Percentiles rank a stretch among this genome's conserved stretches.
These are phyloP conservation scores for Globisporangium splendens DNA, from an alignment of 352 stramenopile species.

Conservation along the genomic window DNA sequence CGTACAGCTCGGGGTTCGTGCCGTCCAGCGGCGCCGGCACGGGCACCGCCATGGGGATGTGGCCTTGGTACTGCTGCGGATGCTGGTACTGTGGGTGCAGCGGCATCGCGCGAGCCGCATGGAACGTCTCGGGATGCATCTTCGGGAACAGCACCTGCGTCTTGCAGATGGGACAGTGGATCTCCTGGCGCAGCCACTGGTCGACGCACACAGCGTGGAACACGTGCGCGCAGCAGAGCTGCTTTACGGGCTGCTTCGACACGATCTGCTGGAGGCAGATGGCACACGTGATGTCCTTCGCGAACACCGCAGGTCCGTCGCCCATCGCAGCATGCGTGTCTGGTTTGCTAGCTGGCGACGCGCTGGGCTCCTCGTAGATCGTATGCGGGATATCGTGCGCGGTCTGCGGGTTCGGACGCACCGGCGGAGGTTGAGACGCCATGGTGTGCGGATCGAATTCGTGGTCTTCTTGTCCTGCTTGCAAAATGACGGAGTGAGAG, in stretches of 20 bases:
- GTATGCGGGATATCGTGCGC: conserved; percentile 12
- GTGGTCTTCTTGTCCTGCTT: not conserved
- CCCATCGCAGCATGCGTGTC: no score
- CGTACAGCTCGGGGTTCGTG: conserved; percentile 37
- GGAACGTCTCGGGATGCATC: no score
- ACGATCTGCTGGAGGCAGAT: conserved; percentile 33
- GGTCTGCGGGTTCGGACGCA: conserved; percentile 2
- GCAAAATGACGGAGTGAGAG: no score
- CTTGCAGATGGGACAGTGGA: conserved; percentile 56
- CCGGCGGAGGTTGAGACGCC: not conserved
- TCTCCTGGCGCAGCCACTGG: conserved; percentile 34
- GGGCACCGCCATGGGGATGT: conserved; percentile 9
- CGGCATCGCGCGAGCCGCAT: conserved; percentile 10
- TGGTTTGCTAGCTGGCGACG: not conserved
- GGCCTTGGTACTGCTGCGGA: conserved; percentile 2
- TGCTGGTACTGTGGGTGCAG: conserved; percentile 1
- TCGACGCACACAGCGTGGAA: conserved; percentile 67
- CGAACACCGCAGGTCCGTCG: no score
- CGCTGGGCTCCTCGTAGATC: conserved; percentile 1
- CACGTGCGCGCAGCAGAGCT: conserved; percentile 50
- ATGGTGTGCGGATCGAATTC: not conserved
- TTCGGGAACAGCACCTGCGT: conserved; percentile 58
- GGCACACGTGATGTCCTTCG: conserved; percentile 20
- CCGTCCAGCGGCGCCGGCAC: conserved; percentile 26
- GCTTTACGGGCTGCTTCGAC: conserved; percentile 41